These are phyloP conservation scores for Thelonectria discophora DNA, from an alignment of 2,329 filamentous ascomycete species.

Conservation along the genomic window DNA sequence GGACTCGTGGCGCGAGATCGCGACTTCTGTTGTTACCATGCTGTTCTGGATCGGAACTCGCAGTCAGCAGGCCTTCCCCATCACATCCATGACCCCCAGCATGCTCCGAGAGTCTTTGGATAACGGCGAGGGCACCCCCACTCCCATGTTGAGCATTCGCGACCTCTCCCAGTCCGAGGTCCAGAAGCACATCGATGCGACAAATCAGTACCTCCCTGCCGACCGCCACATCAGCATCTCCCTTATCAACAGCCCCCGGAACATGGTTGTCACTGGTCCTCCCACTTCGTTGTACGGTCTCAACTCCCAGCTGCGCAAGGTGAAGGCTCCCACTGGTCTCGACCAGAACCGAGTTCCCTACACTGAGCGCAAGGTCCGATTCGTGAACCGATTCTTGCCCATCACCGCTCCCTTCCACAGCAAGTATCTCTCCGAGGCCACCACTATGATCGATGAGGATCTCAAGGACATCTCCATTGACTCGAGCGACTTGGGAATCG, in stretches of 20 bases:
- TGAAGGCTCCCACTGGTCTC: conserved; percentile 96
- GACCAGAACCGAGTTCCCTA: conserved; percentile 95
- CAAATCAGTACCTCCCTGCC: conserved; percentile 92
- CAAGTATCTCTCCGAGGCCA: conserved; percentile 86
- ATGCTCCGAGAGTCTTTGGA: conserved; percentile 93
- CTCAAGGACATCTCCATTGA: conserved; percentile 83
- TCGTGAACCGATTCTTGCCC: conserved; percentile 95
- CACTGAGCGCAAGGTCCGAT: conserved; percentile 95
- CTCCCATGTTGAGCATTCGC: conserved; percentile 97
- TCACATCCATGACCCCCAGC: conserved; percentile 89
- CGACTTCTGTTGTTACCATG: conserved; percentile 84
- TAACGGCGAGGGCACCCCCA: conserved; percentile 92
- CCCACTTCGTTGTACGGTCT: conserved; percentile 96
- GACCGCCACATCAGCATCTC: conserved; percentile 96
- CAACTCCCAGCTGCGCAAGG: conserved; percentile 92
- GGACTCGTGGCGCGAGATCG: conserved; percentile 87
- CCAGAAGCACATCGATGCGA: conserved; percentile 95
- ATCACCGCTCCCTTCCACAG: conserved; percentile 99
- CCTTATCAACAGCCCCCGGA: conserved; percentile 94
- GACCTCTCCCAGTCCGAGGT: conserved; percentile 89
- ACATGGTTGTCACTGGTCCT: conserved; percentile 95
- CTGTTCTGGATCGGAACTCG: conserved; percentile 99
- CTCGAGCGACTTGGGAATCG: conserved; percentile 76
- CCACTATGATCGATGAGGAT: conserved; percentile 84
- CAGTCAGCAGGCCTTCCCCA: conserved; percentile 96